phyloP scores from a whole-genome alignment of 2,329 filamentous ascomycete species.

The Metarhizium brunneum region DNA sequence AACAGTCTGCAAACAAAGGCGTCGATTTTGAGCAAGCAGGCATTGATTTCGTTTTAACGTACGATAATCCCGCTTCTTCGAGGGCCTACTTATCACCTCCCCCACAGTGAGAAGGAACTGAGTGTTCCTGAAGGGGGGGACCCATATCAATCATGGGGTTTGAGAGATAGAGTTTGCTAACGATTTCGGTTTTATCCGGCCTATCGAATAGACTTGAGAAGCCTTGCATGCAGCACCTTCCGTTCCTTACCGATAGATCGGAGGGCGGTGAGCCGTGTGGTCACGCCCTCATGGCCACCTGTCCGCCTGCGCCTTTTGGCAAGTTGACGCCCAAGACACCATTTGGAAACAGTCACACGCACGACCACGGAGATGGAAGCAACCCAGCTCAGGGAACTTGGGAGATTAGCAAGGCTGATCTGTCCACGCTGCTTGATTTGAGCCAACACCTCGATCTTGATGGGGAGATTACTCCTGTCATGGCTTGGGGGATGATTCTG shows the following conservation, averaged over 20 bases:
- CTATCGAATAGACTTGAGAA: conserved; percentile 65
- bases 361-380: conserved; percentile 15
- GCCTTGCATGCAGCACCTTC: conserved; percentile 87
- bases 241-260: conserved; percentile 59
- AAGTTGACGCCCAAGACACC: conserved; percentile 41
- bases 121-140: conserved; percentile 3
- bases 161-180: conserved; percentile 29
- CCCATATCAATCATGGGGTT: conserved; percentile 9
- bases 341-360: conserved; percentile 38
- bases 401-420: conserved; percentile 65
- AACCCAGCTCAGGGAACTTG: conserved; percentile 61
- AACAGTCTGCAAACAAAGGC: conserved; percentile 24
- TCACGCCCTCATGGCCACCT: conserved; percentile 88
- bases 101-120: conserved; percentile 33
- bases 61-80: conserved; percentile 50
- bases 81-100: conserved; percentile 59
- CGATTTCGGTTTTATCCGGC: conserved; percentile 28
- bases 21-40: conserved; percentile 74
- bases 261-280: conserved; percentile 63
- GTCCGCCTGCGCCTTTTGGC: conserved; percentile 59
- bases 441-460: conserved; percentile 76
- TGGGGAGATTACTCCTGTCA: conserved; percentile 88
- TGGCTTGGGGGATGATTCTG: conserved; percentile 82
- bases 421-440: conserved; percentile 74
- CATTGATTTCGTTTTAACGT: conserved; percentile 88